Conservation (phyloP, 2,329 filamentous ascomycete species). For the Colletotrichum caudatum region DNA sequence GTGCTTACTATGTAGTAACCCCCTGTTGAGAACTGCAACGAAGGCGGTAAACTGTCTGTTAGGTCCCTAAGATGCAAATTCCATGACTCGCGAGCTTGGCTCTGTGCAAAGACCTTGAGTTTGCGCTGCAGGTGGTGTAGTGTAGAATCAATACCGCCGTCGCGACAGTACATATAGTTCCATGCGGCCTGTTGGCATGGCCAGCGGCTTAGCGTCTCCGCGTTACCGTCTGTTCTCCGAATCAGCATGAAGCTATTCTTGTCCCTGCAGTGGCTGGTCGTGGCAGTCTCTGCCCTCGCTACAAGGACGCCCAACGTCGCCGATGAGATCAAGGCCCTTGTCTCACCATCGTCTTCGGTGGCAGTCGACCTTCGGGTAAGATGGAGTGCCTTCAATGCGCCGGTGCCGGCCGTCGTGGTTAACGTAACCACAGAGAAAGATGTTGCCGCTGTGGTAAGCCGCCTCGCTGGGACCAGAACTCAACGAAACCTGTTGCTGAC, state of each 20-base stretch:
- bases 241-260: neutral
- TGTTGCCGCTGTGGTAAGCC: slow-evolving; percentile 22
- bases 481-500: neutral
- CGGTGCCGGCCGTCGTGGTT: slow-evolving; percentile 13
- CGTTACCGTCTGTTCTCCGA: too few species aligned
- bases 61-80: neutral
- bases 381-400: slow-evolving; percentile 29
- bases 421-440: slow-evolving; percentile 22
- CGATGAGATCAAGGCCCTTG: slow-evolving; percentile 11
- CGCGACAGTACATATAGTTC: neutral
- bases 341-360: neutral
- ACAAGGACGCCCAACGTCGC: neutral
- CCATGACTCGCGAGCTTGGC: neutral
- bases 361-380: slow-evolving; percentile 12
- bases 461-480: neutral
- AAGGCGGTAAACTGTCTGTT: neutral
- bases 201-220: too few species aligned
- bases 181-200: neutral
- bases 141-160: neutral
- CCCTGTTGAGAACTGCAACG: neutral
- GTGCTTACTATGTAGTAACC: neutral
- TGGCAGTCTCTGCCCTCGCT: slow-evolving; percentile 1
- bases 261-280: neutral
- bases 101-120: neutral
- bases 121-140: neutral